These are phyloP conservation scores for Aspergillus indologenus DNA, from an alignment of 495 filamentous ascomycete species.

Conservation along the genomic window DNA sequence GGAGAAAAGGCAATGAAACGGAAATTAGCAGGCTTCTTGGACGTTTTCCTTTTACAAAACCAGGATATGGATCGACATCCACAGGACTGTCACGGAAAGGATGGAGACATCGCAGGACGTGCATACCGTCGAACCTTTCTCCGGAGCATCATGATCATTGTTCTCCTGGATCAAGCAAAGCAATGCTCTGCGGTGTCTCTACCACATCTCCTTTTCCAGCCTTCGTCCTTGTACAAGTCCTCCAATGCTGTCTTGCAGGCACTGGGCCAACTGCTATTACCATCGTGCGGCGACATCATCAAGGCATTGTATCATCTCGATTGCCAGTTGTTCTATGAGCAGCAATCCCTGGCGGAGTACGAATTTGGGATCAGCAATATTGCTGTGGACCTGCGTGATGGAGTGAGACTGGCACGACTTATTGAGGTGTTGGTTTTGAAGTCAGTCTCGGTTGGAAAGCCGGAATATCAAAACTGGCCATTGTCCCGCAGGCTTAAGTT, in stretches of 20 bases:
- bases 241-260: conserved; percentile 53
- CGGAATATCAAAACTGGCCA: conserved; percentile 26
- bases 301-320: conserved; percentile 55
- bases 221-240: conserved; percentile 53
- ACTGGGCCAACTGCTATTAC: conserved; percentile 51
- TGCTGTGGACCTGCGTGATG: conserved; percentile 63
- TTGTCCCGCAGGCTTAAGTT: conserved; percentile 60
- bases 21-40: conserved; percentile 51
- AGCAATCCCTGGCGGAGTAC: conserved; percentile 59
- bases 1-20: conserved; percentile 34
- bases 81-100: conserved; percentile 20
- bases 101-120: conserved; percentile 40
- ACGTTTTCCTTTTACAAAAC: conserved; percentile 57
- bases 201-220: conserved; percentile 43
- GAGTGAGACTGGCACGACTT: conserved; percentile 56
- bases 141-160: conserved; percentile 59
- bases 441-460: conserved; percentile 11
- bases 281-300: conserved; percentile 57
- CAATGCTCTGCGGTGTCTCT: conserved; percentile 26
- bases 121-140: conserved; percentile 55
- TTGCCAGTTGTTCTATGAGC: conserved; percentile 51
- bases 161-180: conserved; percentile 54
- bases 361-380: conserved; percentile 57
- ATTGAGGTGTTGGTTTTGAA: conserved; percentile 59
- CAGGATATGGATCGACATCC: conserved; percentile 43